Evolutionary conservation across 2,329 filamentous ascomycete species (phyloP).

Genomic region (Westerdykella aurantiaca): DNA sequence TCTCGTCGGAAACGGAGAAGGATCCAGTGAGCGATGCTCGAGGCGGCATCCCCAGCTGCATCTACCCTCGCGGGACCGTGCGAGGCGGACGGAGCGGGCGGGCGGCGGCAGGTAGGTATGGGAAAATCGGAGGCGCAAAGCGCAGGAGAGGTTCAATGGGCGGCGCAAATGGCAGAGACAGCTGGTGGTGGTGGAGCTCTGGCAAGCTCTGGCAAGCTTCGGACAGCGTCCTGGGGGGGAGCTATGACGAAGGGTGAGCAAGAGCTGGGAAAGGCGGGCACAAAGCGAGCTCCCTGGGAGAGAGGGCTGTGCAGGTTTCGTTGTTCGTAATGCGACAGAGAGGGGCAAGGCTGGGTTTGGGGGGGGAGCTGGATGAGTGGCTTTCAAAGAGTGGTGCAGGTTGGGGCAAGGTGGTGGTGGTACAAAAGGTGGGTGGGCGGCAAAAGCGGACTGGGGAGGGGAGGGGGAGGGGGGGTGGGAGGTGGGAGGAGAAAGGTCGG

Average conservation of each 20-base stretch:
- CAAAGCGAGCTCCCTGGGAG: slow-evolving; percentile 10
- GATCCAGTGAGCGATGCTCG: slow-evolving; percentile 80
- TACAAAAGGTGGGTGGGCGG: background rate
- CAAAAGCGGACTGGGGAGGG: too few species aligned
- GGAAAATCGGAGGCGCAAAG: slow-evolving; percentile 10
- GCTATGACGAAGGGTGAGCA: background rate
- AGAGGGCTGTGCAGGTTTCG: background rate
- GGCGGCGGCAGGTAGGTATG: slow-evolving; percentile 2
- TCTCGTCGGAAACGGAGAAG: slow-evolving; percentile 85
- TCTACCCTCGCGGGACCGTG: slow-evolving; percentile 27
- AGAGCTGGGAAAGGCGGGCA: slow-evolving; percentile 3
- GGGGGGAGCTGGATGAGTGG: background rate
- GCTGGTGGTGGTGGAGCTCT: background rate
- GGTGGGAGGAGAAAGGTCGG: too few species aligned
- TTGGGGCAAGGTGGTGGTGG: background rate
- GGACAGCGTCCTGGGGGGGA: background rate
- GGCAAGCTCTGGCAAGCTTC: background rate
- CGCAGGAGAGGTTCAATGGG: slow-evolving; percentile 2
- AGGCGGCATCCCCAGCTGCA: slow-evolving; percentile 69
- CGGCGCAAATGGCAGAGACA: background rate
- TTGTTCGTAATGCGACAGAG: slow-evolving; percentile 12
- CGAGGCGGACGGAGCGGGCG: slow-evolving; percentile 4
- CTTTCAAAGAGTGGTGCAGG: slow-evolving; percentile 2
- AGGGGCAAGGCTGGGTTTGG: background rate
- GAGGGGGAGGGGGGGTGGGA: too few species aligned